Base-by-base conservation (phyloP, 441 rosid genomes). In the Lepidium campestre region DNA sequence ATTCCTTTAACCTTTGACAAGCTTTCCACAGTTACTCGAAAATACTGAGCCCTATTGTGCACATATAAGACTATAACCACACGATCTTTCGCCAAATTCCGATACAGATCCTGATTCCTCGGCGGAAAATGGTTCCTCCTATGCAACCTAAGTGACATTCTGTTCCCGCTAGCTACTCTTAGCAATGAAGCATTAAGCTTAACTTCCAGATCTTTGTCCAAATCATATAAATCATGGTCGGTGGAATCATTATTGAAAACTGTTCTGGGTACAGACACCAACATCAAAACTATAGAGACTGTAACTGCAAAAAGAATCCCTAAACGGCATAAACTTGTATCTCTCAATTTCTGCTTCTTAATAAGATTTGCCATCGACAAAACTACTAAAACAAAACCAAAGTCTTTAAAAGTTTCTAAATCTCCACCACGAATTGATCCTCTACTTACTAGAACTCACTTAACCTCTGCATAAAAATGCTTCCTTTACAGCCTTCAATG, bases 11-110 rank as follows among this genome's bases (percentile, higher is more conserved):
- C 96, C 57, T 78, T 78, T 1, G 96, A 83, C 77, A 91, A 83
- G 80, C 93, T 91, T 47, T 87, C 77, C 22, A 91, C 85, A 15
- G 86, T 95, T 11, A 85, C 87, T 72, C 75, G 71, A 25, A 93
- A 83, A 77, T 93, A 89, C 66, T 89, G 96, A n/a, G 97, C 89
- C 59, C 99, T 77, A 64, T 93, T 89, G 56, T 93, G 96, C 45
- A 93, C 97, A 63, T 91, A 91, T 14, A 93, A 78, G 68, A 91
- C 96, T 34, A 93, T 85, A 64, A 79, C 75, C 67, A 93, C 79
- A 65, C 69, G 90, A 77, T 85, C 84, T 68, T 87, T 80, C 1
- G 87, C 86, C 75, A 94, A 72, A 47, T 58, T 48, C 1, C 97
- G 97, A 65, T 70, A 89, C 20, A 85, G 68, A 79, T 91, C 87